phyloP scores from a whole-genome alignment of 2,329 filamentous ascomycete genomes.

The Karstenula rhodostoma region DNA sequence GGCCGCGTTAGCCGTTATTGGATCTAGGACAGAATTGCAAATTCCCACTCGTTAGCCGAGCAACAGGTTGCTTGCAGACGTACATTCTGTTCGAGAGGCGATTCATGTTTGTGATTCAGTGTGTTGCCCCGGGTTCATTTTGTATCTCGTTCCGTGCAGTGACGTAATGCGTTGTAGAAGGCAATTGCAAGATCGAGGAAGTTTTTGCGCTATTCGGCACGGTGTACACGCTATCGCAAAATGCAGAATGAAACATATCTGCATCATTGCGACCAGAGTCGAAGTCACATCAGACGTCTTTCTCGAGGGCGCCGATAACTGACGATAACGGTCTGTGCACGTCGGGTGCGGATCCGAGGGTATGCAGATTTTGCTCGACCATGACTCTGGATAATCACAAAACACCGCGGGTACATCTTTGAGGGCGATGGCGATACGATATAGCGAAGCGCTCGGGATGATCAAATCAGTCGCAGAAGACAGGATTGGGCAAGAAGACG shows the following conservation, averaged over 20 bases:
- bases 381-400: background rate
- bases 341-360: background rate
- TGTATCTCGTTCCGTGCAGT: background rate
- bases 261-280: background rate
- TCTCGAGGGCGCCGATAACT: background rate
- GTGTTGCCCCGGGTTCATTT: no score
- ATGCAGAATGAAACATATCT: background rate
- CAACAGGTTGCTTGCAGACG: background rate
- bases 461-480: conserved; percentile 5
- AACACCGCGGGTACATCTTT: background rate
- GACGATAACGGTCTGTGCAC: conserved; percentile 3
- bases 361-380: background rate
- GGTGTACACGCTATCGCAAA: background rate
- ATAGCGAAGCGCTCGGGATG: conserved; percentile 10
- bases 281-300: background rate
- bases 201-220: background rate
- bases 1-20: background rate
- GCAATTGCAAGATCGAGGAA: background rate
- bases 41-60: background rate
- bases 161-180: background rate
- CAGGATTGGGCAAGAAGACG: background rate
- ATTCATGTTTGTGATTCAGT: no score
- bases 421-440: conserved; percentile 2
- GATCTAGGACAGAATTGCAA: background rate
- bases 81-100: no score